These are phyloP conservation scores for Salix brachista DNA, from an alignment of 345 rosid genomes.

Conservation along the genomic window DNA sequence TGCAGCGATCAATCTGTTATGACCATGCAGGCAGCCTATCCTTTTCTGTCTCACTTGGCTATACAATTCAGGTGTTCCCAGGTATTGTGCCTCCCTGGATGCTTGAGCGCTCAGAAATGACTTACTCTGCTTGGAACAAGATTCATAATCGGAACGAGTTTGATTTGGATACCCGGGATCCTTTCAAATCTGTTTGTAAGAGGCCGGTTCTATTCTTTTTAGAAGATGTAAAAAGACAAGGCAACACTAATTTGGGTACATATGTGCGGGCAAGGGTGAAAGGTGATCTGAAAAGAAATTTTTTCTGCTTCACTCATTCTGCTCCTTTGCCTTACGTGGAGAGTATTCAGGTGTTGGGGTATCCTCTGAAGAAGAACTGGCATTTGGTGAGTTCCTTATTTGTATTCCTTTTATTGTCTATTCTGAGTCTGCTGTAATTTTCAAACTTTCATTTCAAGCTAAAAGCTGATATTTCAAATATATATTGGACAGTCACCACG, in stretches of 20 bases:
- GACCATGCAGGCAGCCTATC: constrained; percentile 52
- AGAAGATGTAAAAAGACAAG: constrained; percentile 40
- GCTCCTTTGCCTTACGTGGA: constrained; percentile 57
- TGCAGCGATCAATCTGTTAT: constrained; percentile 80
- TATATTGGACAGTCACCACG: constrained; percentile 57
- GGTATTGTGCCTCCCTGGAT: constrained; percentile 56
- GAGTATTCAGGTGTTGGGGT: constrained; percentile 53
- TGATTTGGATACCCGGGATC: constrained; percentile 72
- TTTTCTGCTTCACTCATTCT: constrained; percentile 64
- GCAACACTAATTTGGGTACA: constrained; percentile 49
- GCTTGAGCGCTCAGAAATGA: constrained; percentile 68
- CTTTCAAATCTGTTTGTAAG: constrained; percentile 55
- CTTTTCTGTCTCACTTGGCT: constrained; percentile 68
- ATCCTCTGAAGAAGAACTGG: constrained; percentile 63
- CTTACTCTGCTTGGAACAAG: constrained; percentile 83
- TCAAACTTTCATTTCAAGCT: not conserved
- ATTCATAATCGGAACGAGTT: constrained; percentile 53
- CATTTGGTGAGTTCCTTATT: constrained; percentile 55
- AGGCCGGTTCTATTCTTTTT: constrained; percentile 52
- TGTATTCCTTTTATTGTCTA: not conserved
- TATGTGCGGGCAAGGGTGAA: constrained; percentile 48
- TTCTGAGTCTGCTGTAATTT: not conserved
- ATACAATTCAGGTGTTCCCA: constrained; percentile 80
- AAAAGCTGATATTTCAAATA: not conserved
- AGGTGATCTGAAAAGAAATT: constrained; percentile 61